A percentile compares a stretch with the other conserved stretches of the same genome.
Conservation (phyloP, 257 asterid genomes). For the Mitragyna speciosa region DNA sequence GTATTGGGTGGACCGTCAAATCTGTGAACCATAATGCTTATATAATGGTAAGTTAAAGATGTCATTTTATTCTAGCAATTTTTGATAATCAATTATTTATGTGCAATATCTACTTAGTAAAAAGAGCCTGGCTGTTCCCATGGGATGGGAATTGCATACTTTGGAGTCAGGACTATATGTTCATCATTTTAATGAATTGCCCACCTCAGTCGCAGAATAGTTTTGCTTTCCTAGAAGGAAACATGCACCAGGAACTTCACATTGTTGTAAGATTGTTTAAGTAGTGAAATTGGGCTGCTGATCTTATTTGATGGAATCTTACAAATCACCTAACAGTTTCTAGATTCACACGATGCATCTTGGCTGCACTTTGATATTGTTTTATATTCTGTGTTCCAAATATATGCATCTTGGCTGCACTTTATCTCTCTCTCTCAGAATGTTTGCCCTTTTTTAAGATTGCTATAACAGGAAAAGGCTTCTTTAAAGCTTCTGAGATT, state of each 20-base stretch:
- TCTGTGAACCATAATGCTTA: conserved; percentile 93
- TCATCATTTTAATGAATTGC: background rate
- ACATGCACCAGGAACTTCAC: background rate
- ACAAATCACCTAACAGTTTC: background rate
- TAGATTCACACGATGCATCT: background rate
- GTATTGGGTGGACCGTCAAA: conserved; percentile 74
- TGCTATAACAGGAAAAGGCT: conserved; percentile 93
- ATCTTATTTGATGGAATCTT: background rate
- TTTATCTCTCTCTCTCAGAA: background rate
- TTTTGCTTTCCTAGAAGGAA: background rate
- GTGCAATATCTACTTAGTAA: background rate
- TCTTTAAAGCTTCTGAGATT: conserved; percentile 84
- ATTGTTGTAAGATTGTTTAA: background rate
- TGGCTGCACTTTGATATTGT: background rate
- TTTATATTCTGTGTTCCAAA: background rate
- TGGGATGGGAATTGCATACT: background rate
- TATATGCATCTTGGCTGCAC: too few relatives aligned
- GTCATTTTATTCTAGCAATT: background rate
- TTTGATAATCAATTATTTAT: background rate
- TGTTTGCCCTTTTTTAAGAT: conserved; percentile 45
- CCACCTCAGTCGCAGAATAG: background rate
- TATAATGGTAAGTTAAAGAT: conserved; percentile 66
- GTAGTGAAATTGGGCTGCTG: background rate
- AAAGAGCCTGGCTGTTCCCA: background rate
- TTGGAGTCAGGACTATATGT: background rate